Conservation (phyloP, 2,329 filamentous ascomycete genomes). For the Cladobotryum protrusum region DNA sequence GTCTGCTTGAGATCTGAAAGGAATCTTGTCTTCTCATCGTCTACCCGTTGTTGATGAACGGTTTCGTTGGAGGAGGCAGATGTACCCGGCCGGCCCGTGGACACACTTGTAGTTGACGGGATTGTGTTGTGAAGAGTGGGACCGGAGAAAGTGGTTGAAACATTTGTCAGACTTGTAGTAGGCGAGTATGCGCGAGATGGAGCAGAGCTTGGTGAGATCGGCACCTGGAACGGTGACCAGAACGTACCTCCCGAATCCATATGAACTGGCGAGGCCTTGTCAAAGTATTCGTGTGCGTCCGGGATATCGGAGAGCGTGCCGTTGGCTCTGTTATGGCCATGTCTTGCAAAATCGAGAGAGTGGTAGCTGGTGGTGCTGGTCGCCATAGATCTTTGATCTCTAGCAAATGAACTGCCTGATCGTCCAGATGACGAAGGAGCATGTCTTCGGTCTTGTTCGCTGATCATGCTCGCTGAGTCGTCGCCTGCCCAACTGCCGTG, state of each 20-base stretch:
- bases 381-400: conserved; percentile 43
- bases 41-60: conserved; percentile 23
- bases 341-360: conserved; percentile 63
- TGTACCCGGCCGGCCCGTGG: conserved; percentile 55
- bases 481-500: conserved; percentile 38
- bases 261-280: conserved; percentile 59
- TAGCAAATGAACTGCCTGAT: conserved; percentile 43
- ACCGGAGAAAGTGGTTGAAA: conserved; percentile 44
- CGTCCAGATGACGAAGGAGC: conserved; percentile 36
- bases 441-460: conserved; percentile 48
- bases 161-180: conserved; percentile 53
- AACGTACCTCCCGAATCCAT: conserved; percentile 75
- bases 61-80: conserved; percentile 27
- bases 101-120: conserved; percentile 41
- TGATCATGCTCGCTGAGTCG: conserved; percentile 48
- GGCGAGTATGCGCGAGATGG: conserved; percentile 55
- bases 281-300: conserved; percentile 66
- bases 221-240: conserved; percentile 79
- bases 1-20: conserved; percentile 70
- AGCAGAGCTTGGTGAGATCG: conserved; percentile 57
- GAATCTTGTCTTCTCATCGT: conserved; percentile 72
- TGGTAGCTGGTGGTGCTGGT: conserved; percentile 58
- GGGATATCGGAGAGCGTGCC: conserved; percentile 58
- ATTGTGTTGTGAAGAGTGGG: conserved; percentile 35
- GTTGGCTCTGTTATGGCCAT: conserved; percentile 51